phyloP scores from a whole-genome alignment of 1,139 yeast genomes.

The Geotrichum histeridarum region DNA sequence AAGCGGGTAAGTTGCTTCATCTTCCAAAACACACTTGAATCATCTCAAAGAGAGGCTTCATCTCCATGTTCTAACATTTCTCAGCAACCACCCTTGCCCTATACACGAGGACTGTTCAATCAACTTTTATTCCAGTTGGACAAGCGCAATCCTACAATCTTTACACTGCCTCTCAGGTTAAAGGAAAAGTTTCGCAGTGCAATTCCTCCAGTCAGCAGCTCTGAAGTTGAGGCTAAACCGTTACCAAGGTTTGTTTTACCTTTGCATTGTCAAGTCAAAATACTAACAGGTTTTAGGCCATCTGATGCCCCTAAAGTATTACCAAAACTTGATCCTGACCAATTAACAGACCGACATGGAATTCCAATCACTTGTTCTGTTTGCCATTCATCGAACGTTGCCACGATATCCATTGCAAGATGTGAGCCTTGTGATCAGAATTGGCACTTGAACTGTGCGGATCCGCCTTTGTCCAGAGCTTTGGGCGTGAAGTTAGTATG shows the following conservation, averaged over 20 bases:
- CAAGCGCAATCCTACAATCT: slow-evolving; percentile 63
- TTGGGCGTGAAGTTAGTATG: slow-evolving; percentile 87
- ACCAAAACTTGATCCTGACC: slow-evolving; percentile 44
- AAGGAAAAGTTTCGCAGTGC: slow-evolving; percentile 76
- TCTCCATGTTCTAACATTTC: neutral
- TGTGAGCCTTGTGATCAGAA: slow-evolving; percentile 82
- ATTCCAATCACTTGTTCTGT: slow-evolving; percentile 64
- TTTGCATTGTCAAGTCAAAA: too few species aligned
- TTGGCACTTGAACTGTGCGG: slow-evolving; percentile 89
- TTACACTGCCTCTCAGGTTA: slow-evolving; percentile 60
- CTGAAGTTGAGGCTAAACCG: slow-evolving; percentile 55
- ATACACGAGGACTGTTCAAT: slow-evolving; percentile 49
- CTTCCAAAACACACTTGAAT: too few species aligned
- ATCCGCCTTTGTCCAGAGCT: slow-evolving; percentile 66
- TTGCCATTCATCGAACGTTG: slow-evolving; percentile 67
- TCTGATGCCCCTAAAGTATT: neutral
- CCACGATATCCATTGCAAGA: slow-evolving; percentile 52
- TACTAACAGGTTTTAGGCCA: neutral
- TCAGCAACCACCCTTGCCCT: slow-evolving; percentile 36
- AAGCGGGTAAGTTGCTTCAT: slow-evolving; percentile 20
- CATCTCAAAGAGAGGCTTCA: too few species aligned
- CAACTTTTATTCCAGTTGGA: slow-evolving; percentile 56
- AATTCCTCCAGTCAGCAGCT: slow-evolving; percentile 58
- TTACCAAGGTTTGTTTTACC: slow-evolving; percentile 33
- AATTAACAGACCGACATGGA: slow-evolving; percentile 60